Percentiles rank a stretch among this genome's conserved stretches.
Evolutionary conservation across 306 rosid genomes (phyloP).

Genomic region (Prunus salicina): DNA sequence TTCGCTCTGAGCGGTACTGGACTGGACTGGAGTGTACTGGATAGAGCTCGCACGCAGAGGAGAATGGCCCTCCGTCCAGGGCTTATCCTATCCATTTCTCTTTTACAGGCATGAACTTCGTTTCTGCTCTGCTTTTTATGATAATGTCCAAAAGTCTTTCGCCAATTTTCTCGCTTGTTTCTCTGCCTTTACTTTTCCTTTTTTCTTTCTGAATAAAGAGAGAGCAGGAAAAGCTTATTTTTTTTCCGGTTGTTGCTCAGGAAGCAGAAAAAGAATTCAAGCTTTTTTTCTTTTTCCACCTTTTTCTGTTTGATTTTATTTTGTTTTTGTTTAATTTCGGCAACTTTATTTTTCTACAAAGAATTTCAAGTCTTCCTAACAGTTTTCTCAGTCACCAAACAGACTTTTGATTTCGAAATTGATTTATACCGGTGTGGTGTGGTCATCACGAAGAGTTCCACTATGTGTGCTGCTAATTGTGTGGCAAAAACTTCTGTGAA

Average conservation of each 20-base stretch:
- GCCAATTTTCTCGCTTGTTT: background rate
- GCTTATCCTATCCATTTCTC: conserved; percentile 28
- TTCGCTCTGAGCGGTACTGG: background rate
- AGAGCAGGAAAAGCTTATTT: background rate
- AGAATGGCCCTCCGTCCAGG: conserved; percentile 50
- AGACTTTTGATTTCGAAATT: background rate
- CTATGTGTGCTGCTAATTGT: too few species aligned
- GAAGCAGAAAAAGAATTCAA: background rate
- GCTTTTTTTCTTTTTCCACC: background rate
- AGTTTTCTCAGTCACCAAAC: background rate
- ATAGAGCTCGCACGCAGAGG: background rate
- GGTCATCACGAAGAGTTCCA: background rate
- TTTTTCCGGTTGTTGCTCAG: background rate
- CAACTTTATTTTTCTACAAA: too few species aligned
- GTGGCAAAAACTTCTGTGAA: too few species aligned
- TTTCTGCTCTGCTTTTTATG: background rate
- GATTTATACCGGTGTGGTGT: background rate
- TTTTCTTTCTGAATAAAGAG: too few species aligned
- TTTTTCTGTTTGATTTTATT: background rate
- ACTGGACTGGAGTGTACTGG: background rate
- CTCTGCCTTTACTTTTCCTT: background rate
- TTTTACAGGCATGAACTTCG: conserved; percentile 57
- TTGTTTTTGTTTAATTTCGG: too few species aligned
- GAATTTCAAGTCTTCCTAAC: background rate
- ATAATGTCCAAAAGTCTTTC: background rate